Evolutionary conservation across 805 yeast genomes (phyloP), one percentile per base, ranked within the genome.

Genomic region (Cyberlindnera sargentensis): DNA sequence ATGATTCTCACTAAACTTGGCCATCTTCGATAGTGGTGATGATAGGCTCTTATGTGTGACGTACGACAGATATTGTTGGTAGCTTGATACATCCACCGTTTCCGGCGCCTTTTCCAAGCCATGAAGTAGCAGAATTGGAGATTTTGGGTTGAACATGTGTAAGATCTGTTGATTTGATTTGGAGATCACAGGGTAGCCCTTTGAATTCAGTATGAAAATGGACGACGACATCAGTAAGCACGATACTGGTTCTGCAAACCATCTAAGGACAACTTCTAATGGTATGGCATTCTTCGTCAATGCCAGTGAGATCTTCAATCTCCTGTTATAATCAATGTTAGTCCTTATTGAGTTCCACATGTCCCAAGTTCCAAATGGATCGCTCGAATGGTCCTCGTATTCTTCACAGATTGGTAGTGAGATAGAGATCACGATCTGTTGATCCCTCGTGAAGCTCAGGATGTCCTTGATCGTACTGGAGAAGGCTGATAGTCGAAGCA

Each of bases 251-350:
- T 83, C 90, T 26, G 82, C 67, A 43, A 76, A 60, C 90, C 90
- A 83, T 43, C 88, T 63, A 25, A 74, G 68, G 76, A 71, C 40
- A 24, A 89, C 72, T 32, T 82, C 28, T 4, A 43, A n/a, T 6
- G 44, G 73, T 65, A 78, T 71, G 31, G 67, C 67, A 32, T 69
- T 68, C 44, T 79, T 79, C 30, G 95, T 90, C 23, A 89, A 71
- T 34, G 84, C 93, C 31, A 84, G 66, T 4, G 87, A 85, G 42
- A 88, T 79, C n/a, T 86, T 79, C 41, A 83, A 61, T 24, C 76
- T 71, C 2, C 61, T 47, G 39, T 80, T 70, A 52, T 80, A 78
- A 43, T 72, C 71, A 51, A 82, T 76, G 32, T 73, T 63, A 5
- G 70, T 66, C 25, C 88, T 64, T 3, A 83, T 73, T 1, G 83